Conservation (phyloP, 257 asterid species). For the Euphrasia confusa region DNA sequence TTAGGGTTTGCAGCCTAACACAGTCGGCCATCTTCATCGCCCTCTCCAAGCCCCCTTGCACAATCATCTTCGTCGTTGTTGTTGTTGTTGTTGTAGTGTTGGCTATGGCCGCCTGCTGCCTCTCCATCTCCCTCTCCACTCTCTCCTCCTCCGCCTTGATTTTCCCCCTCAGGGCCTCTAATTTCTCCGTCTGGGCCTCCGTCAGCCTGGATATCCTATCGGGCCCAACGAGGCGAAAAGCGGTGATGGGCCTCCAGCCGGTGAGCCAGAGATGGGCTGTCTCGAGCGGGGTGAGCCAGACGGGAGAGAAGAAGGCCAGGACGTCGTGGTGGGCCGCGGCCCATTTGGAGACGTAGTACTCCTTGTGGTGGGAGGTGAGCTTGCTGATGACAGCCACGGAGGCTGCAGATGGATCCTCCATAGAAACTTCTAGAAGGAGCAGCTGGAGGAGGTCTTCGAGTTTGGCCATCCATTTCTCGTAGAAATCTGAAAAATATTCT, state of each 20-base stretch:
- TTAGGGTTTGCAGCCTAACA: constrained; percentile 53
- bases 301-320: constrained; percentile 44
- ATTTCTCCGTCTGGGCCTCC: constrained; percentile 37
- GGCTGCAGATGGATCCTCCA: constrained; percentile 6
- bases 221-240: constrained; percentile 39
- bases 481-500: constrained; percentile 38
- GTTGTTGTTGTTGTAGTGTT: no score
- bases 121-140: constrained; percentile 73
- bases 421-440: constrained; percentile 23
- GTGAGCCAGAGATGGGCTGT: constrained; percentile 59
- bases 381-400: constrained; percentile 27
- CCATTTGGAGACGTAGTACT: constrained; percentile 59
- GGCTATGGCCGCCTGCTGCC: constrained; percentile 10
- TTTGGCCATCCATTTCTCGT: constrained; percentile 53
- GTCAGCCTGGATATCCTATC: constrained; percentile 24
- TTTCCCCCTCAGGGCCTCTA: constrained; percentile 36
- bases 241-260: constrained; percentile 67
- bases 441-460: constrained; percentile 43
- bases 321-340: constrained; percentile 55
- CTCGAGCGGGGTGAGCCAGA: constrained; percentile 60
- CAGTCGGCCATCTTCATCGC: constrained; percentile 79
- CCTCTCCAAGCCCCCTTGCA: constrained; percentile 44
- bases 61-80: no score
- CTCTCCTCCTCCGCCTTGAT: constrained; percentile 53
- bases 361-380: constrained; percentile 60